Percentiles rank a stretch among this genome's conserved stretches.
phyloP scores from a whole-genome alignment of 305 asterid genomes.

The Salvia sclarea region DNA sequence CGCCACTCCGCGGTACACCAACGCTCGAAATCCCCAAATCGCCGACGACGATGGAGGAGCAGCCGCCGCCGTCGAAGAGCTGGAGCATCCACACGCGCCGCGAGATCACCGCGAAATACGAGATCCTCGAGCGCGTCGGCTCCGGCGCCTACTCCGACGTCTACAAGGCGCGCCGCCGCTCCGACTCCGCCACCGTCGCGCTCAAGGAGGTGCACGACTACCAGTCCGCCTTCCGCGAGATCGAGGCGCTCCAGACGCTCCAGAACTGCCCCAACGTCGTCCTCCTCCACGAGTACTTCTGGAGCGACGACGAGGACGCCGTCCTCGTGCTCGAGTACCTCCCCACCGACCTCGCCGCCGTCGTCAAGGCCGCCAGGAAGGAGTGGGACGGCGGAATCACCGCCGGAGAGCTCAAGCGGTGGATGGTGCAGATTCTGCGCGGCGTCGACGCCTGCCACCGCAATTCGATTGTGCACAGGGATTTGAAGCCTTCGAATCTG shows the following conservation, averaged over 20 bases:
- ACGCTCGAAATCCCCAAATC: background rate
- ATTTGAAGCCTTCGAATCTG: constrained; percentile 89
- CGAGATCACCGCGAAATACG: constrained; percentile 72
- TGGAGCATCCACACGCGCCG: constrained; percentile 96
- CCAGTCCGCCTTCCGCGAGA: constrained; percentile 84
- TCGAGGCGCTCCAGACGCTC: constrained; percentile 78
- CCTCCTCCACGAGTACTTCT: constrained; percentile 74
- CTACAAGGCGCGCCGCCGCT: constrained; percentile 72
- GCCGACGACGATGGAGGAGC: constrained; percentile 20
- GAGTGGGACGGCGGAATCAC: constrained; percentile 63
- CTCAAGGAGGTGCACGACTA: constrained; percentile 90
- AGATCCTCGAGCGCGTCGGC: constrained; percentile 75
- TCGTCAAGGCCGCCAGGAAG: constrained; percentile 63
- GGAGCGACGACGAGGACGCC: constrained; percentile 93
- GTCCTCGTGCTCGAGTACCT: constrained; percentile 89
- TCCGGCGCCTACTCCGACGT: constrained; percentile 98
- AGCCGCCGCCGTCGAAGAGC: constrained; percentile 60
- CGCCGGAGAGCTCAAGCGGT: constrained; percentile 69
- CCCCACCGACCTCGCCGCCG: constrained; percentile 70
- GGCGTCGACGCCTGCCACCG: constrained; percentile 83
- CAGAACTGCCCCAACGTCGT: constrained; percentile 72
- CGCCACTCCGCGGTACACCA: too few relatives aligned
- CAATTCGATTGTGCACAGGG: constrained; percentile 81
- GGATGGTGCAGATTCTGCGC: constrained; percentile 81
- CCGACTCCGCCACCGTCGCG: constrained; percentile 74